These are phyloP conservation scores for Phytophthora rubi DNA, from an alignment of 352 stramenopile genomes.

Conservation along the genomic window DNA sequence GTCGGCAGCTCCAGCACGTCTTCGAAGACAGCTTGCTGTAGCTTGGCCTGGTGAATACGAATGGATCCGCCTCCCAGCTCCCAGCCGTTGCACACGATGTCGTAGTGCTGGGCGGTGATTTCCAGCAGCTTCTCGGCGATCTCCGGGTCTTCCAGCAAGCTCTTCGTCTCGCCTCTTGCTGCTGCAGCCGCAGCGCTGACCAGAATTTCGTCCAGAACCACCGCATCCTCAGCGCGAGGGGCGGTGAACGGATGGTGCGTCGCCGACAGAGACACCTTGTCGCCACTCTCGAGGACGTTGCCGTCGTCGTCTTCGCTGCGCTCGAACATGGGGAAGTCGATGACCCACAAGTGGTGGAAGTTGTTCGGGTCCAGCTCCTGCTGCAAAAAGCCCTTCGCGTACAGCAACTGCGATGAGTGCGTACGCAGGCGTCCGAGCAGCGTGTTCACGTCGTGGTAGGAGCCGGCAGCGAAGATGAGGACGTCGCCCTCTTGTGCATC, in stretches of 20 bases:
- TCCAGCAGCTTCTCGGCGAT: slow-evolving; percentile 60
- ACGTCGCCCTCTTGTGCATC: slow-evolving; percentile 71
- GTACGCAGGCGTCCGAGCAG: slow-evolving; percentile 76
- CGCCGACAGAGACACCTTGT: slow-evolving; percentile 60
- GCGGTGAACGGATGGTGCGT: slow-evolving; percentile 91
- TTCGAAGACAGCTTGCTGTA: slow-evolving; percentile 83
- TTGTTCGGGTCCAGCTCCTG: slow-evolving; percentile 68
- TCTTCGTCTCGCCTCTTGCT: slow-evolving; percentile 29
- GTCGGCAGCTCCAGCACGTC: slow-evolving; percentile 74
- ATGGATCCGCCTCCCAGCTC: slow-evolving; percentile 89
- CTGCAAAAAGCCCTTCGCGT: slow-evolving; percentile 65
- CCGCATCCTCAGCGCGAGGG: slow-evolving; percentile 53
- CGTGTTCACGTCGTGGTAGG: slow-evolving; percentile 61
- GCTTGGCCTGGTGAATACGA: slow-evolving; percentile 75
- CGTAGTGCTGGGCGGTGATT: slow-evolving; percentile 85
- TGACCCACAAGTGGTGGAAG: slow-evolving; percentile 85
- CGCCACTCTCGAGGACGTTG: slow-evolving; percentile 34
- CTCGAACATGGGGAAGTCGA: slow-evolving; percentile 91
- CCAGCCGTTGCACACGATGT: slow-evolving; percentile 90
- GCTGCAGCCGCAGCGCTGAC: slow-evolving; percentile 11
- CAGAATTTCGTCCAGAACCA: slow-evolving; percentile 58
- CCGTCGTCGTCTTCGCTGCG: slow-evolving; percentile 59
- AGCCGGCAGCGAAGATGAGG: slow-evolving; percentile 65
- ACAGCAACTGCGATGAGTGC: slow-evolving; percentile 64
- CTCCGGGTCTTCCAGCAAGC: slow-evolving; percentile 57